Base-by-base conservation (phyloP, 352 stramenopile genomes). In the Blastocystis sp. region DNA sequence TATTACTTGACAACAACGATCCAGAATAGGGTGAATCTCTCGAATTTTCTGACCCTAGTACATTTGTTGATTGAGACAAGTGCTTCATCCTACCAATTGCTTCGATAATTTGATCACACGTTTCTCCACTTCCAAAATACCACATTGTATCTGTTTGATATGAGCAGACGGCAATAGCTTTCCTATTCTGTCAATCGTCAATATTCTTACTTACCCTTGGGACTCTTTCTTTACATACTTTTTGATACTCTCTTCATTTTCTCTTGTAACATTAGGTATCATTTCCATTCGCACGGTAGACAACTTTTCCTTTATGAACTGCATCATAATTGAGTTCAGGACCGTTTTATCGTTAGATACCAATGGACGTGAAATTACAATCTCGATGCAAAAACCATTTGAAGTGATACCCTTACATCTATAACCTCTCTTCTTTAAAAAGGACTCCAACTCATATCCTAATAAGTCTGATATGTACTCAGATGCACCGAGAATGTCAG, bases 381-480 rank as follows among this genome's bases (percentile, higher is more conserved):
- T 70, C 6, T 42, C 35, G 60, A 70, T 70, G 60, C 35, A 70
- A 37, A 35, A 70, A 24, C 60, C 60, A 24, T 70, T 70, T 42
- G 60, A 19, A 22, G 24, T 35, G 3, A 70, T 70, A 5, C 9
- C n/a, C 60, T n/a, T 53, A 24, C 64, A 76, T 30, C 24, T 2
- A 53, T 56, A 30, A 27, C 64, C 64, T 3, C 17, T 76, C 9
- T 24, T 37, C 27, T 1, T 51, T 33, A 76, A 19, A 27, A 53
- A 76, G n/a, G 35, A 37, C 2, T 30, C 24, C 64, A 76, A 22
- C 3, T 76, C 11, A 5, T 9, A 1, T 24, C 42, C 13, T 15
- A 37, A 44, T 22, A 19, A 76, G 33, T 2, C 53, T 27, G 35
- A 76, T 3, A 76, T 76, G 33, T 76, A 76, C 13, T 48, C 64